Base-by-base conservation (phyloP, 345 rosid genomes). In the Arabidopsis arenosa region DNA sequence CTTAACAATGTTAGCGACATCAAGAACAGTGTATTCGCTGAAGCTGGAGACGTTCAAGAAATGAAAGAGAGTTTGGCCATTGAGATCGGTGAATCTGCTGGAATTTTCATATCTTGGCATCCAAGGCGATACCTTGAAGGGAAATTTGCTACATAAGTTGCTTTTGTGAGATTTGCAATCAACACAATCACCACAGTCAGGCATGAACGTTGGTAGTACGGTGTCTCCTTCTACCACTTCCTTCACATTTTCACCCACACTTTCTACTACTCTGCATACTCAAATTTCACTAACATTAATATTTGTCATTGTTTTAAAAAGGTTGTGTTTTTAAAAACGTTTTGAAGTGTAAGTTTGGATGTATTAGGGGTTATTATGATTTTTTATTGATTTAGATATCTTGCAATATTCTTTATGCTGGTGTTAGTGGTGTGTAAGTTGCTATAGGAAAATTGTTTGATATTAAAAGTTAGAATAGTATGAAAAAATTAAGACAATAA, bases 1-100 rank as follows among this genome's bases (percentile, higher is more conserved):
- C 83, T 88, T 91, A 1, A 83, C 85, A 4, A 93, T 55, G 70
- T 93, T 84, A n/a, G 88, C 85, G 26, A 78, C 60, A 77, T 93
- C 93, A 4, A 93, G 83, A 13, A 89, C 97, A 0, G 96, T 88
- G 67, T 89, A 93, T 81, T 89, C 91, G 6, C 79, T 76, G 72
- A 93, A 93, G 77, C 98, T 91, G 0, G 94, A 91, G 51, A 93
- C 93, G 2, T 68, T 85, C 47, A 88, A 82, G 81, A 89, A 93
- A 80, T 93, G 97, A 76, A 80, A 84, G 23, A 88, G 41, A 74
- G 77, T 66, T 17, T 89, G 80, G 66, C 98, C 98, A 2, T 85
- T 86, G 23, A 87, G 79, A 63, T 88, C 96, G 4, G 85, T 88
- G 87, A 93, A 93, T 83, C 93, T 84, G 76, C 91, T 89, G 1